Evolutionary conservation across 2,329 filamentous ascomycete genomes (phyloP).

Genomic region (Aspergillus sp.): DNA sequence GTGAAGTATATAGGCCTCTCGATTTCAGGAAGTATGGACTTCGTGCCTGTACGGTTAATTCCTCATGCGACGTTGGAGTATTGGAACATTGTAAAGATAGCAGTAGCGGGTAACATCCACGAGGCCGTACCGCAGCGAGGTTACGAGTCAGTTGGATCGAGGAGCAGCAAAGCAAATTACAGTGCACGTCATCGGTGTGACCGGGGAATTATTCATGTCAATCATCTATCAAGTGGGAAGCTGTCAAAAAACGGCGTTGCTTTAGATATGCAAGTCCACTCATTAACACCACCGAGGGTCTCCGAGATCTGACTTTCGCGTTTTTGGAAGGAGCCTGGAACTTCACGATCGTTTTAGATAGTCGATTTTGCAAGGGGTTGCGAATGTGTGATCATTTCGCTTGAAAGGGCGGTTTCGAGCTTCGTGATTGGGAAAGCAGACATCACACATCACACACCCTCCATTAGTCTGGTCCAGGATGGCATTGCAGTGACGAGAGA

Average conservation of each 20-base stretch:
- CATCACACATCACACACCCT: not conserved
- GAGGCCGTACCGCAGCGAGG: not conserved
- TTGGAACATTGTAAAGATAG: not conserved
- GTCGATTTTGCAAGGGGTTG: not conserved
- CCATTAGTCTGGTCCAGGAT: not conserved
- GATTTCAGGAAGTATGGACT: constrained; percentile 13
- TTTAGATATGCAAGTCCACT: not conserved
- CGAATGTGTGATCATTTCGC: not conserved
- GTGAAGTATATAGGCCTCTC: not conserved
- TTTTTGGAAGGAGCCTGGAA: not conserved
- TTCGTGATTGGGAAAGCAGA: not conserved
- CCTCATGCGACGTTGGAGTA: constrained; percentile 16
- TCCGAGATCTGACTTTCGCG: not conserved
- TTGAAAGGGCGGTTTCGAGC: not conserved
- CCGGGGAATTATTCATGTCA: not conserved
- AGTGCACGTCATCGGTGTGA: not conserved
- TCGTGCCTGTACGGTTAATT: constrained; percentile 8
- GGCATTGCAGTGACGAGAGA: not conserved
- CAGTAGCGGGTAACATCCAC: not conserved
- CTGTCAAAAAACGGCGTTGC: constrained; percentile 3
- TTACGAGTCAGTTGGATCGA: not conserved
- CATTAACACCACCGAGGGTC: not conserved
- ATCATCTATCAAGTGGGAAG: not conserved
- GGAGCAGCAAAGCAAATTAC: not conserved
- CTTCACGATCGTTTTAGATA: not conserved